phyloP scores from a whole-genome alignment of 805 yeast species.

The Nematodospora valgi region DNA sequence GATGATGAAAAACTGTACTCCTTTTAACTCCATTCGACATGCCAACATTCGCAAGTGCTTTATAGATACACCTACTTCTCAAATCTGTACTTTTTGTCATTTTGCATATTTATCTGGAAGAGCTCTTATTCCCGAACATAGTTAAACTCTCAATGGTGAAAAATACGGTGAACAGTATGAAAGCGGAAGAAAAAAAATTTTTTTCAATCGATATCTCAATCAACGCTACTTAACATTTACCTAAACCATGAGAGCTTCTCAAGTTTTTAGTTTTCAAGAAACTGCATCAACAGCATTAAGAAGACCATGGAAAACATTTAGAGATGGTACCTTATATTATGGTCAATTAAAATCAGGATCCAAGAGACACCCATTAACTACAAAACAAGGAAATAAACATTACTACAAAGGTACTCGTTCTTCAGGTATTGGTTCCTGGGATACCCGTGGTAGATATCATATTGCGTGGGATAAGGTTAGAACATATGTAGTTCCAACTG shows the following conservation, averaged over 20 bases:
- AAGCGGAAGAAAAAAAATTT: too few species aligned
- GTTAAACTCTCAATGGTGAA: too few species aligned
- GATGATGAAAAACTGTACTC: too few species aligned
- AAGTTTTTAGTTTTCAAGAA: conserved; percentile 43
- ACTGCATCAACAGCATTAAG: conserved; percentile 49
- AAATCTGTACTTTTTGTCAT: too few species aligned
- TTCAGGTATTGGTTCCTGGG: conserved; percentile 83
- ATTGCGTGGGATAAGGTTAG: conserved; percentile 84
- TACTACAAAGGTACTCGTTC: conserved; percentile 96
- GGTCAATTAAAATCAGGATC: conserved; percentile 77
- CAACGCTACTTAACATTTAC: neutral
- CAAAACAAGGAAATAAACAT: conserved; percentile 92
- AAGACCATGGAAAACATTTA: conserved; percentile 86
- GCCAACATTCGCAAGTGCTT: too few species aligned
- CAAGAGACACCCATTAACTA: conserved; percentile 77
- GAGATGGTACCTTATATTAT: conserved; percentile 81
- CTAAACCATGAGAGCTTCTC: conserved; percentile 48
- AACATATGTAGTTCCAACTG: conserved; percentile 80
- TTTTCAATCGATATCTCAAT: too few species aligned
- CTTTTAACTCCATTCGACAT: too few species aligned
- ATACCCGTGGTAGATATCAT: conserved; percentile 68
- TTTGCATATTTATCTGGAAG: too few species aligned
- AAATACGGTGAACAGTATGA: too few species aligned
- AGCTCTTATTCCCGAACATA: too few species aligned
- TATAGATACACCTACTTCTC: too few species aligned